These are phyloP conservation scores for Citrus sinensis DNA, from an alignment of 345 rosid genomes.

Conservation along the genomic window DVS_A1.0 CM039163.1:4944001-4944500, in stretches of 20 bases:
- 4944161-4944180: not conserved
- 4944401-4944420: conserved; percentile 36
- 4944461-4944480: conserved; percentile 10
- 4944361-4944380: not conserved
- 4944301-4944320: not conserved
- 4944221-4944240: not conserved
- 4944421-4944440: conserved; percentile 22
- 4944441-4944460: conserved; percentile 10
- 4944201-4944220: not conserved
- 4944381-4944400: not conserved
- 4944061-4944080: too few relatives aligned
- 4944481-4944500: conserved; percentile 6
- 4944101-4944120: too few relatives aligned
- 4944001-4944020: too few relatives aligned
- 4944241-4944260: too few relatives aligned
- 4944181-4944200: not conserved
- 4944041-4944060: too few relatives aligned
- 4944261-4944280: not conserved
- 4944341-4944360: too few relatives aligned
- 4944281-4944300: not conserved
- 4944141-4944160: too few relatives aligned
- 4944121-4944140: too few relatives aligned
- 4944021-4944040: too few relatives aligned
- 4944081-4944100: too few relatives aligned
- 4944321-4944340: too few relatives aligned